These are phyloP conservation scores for Nepenthes mirabilis DNA, from an alignment of 148 eudicot species.

Conservation along the genomic window DNA sequence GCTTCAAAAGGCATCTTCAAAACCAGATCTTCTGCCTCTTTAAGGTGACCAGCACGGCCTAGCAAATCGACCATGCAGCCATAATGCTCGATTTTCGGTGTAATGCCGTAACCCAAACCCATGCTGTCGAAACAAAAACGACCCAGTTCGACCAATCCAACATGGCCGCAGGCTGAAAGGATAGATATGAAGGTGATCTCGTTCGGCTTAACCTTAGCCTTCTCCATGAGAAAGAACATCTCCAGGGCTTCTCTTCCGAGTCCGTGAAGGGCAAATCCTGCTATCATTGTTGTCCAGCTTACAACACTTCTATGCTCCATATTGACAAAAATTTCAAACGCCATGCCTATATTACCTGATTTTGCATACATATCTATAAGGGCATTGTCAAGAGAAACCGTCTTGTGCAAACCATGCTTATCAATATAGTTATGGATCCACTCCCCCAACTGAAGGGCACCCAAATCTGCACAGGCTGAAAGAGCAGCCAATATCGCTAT, in stretches of 20 bases:
- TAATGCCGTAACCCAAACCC: conserved; percentile 26
- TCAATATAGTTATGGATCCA: conserved; percentile 27
- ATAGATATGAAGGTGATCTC: conserved; percentile 32
- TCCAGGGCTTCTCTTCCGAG: conserved; percentile 41
- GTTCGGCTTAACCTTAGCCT: conserved; percentile 28
- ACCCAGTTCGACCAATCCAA: conserved; percentile 40
- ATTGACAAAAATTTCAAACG: conserved; percentile 26
- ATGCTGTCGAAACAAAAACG: conserved; percentile 27
- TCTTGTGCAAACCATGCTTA: conserved; percentile 10
- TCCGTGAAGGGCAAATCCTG: conserved; percentile 48
- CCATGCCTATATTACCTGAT: conserved; percentile 37
- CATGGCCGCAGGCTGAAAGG: conserved; percentile 53
- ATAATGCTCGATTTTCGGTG: conserved; percentile 44
- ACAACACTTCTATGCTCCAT: conserved; percentile 23
- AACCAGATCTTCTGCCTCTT: conserved; percentile 35
- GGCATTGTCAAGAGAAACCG: conserved; percentile 27
- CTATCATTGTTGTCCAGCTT: conserved; percentile 51
- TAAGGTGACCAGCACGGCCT: conserved; percentile 39
- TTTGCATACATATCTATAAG: conserved; percentile 57
- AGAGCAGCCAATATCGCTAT: conserved; percentile 33
- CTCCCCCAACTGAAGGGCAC: conserved; percentile 41
- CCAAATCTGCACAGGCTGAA: conserved; percentile 53
- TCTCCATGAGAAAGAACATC: conserved; percentile 40
- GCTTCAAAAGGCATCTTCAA: conserved; percentile 38
- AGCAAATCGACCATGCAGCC: conserved; percentile 55